Evolutionary conservation across 495 filamentous ascomycete genomes (phyloP).

Genomic region (Gamarada debralockiae): DNA sequence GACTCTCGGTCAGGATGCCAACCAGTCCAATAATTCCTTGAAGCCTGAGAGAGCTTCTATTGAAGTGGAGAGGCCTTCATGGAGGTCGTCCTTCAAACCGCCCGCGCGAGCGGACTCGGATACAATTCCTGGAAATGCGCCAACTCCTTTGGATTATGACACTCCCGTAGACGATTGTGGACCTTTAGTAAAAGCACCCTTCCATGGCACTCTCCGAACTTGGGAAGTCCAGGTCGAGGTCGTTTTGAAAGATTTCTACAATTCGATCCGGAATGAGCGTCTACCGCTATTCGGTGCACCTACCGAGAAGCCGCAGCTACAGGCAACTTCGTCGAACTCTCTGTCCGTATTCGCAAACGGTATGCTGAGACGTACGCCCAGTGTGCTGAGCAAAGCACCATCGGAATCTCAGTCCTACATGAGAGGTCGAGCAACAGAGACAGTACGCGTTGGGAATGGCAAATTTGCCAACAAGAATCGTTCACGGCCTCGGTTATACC

Average conservation of each 20-base stretch:
- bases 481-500: constrained; percentile 75
- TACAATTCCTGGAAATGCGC: constrained; percentile 1
- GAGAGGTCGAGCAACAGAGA: constrained; percentile 67
- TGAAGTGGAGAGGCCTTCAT: constrained; percentile 37
- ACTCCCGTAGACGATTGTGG: constrained; percentile 40
- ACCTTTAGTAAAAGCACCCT: constrained; percentile 75
- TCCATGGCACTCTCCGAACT: constrained; percentile 68
- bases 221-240: constrained; percentile 91
- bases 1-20: constrained; percentile 24
- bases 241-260: constrained; percentile 89
- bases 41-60: constrained; percentile 33
- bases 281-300: constrained; percentile 72
- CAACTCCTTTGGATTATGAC: constrained; percentile 25
- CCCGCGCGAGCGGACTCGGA: constrained; percentile 40
- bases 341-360: constrained; percentile 51
- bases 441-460: constrained; percentile 52
- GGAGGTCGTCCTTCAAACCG: constrained; percentile 25
- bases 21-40: neutral
- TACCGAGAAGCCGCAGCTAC: constrained; percentile 27
- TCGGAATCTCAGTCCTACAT: constrained; percentile 68
- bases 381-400: constrained; percentile 84
- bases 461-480: constrained; percentile 84
- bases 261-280: constrained; percentile 77
- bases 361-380: constrained; percentile 80
- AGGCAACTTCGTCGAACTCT: constrained; percentile 31